phyloP scores from a whole-genome alignment of 306 rosid species.

The Pyrus communis region DNA sequence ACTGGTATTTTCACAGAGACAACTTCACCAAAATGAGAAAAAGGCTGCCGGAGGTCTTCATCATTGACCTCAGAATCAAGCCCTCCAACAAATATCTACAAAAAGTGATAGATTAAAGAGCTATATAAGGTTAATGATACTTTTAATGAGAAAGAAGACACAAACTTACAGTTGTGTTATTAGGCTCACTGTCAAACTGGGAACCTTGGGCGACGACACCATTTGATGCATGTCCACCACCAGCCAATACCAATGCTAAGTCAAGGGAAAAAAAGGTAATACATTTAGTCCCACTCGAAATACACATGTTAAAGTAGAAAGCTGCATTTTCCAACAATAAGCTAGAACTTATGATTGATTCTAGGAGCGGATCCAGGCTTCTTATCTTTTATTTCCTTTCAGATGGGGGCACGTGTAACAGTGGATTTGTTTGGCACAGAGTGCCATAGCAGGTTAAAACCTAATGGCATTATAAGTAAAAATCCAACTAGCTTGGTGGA shows the following conservation, averaged over 20 bases:
- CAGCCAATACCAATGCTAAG: constrained; percentile 85
- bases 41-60: constrained; percentile 86
- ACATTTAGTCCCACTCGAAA: neutral
- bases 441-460: neutral
- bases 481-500: neutral
- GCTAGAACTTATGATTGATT: neutral
- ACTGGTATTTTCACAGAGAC: constrained; percentile 88
- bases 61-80: constrained; percentile 90
- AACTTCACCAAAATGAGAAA: constrained; percentile 84
- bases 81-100: constrained; percentile 95
- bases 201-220: constrained; percentile 65
- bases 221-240: constrained; percentile 78
- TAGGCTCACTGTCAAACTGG: constrained; percentile 71
- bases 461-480: neutral
- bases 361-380: neutral
- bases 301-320: neutral
- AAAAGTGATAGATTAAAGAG: constrained; percentile 18
- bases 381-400: neutral
- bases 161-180: constrained; percentile 81
- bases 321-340: neutral
- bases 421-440: neutral
- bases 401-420: neutral
- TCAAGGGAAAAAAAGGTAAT: constrained; percentile 8
- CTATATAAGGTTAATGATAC: neutral
- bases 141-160: constrained; percentile 6